These are phyloP conservation scores for Alnus glutinosa DNA, from an alignment of 306 rosid genomes.

Conservation along the genomic window DNA sequence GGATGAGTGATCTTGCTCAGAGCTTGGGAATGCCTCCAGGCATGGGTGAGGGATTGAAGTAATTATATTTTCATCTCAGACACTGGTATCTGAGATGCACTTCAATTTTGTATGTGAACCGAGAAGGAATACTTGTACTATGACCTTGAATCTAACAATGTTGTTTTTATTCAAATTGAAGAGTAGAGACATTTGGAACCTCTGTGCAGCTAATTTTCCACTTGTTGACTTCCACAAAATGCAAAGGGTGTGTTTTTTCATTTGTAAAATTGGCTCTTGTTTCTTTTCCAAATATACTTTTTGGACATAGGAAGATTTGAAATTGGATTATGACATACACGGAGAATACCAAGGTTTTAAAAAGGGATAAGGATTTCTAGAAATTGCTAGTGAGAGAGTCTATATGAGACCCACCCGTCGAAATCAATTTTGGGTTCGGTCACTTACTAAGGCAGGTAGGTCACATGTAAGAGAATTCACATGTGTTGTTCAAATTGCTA, in stretches of 20 bases:
- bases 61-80: conserved; percentile 22
- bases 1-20: conserved; percentile 56
- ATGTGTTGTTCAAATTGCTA: no score
- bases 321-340: background rate
- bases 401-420: no score
- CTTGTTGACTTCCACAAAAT: background rate
- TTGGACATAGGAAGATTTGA: background rate
- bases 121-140: conserved; percentile 32
- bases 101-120: conserved; percentile 53
- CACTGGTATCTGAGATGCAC: conserved; percentile 22
- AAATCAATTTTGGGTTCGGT: no score
- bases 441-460: no score
- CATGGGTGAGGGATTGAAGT: conserved; percentile 42
- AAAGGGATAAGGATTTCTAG: no score
- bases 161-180: conserved; percentile 12
- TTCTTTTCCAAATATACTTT: no score
- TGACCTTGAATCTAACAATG: conserved; percentile 25
- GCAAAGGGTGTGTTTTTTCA: background rate
- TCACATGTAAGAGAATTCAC: no score
- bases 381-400: no score
- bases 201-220: background rate
- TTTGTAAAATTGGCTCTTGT: background rate
- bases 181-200: background rate
- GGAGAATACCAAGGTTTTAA: no score
- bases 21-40: conserved; percentile 54